phyloP scores from a whole-genome alignment of 768 basidiomycete genomes.

The Rhodosporidiobolus odoratus region DNA sequence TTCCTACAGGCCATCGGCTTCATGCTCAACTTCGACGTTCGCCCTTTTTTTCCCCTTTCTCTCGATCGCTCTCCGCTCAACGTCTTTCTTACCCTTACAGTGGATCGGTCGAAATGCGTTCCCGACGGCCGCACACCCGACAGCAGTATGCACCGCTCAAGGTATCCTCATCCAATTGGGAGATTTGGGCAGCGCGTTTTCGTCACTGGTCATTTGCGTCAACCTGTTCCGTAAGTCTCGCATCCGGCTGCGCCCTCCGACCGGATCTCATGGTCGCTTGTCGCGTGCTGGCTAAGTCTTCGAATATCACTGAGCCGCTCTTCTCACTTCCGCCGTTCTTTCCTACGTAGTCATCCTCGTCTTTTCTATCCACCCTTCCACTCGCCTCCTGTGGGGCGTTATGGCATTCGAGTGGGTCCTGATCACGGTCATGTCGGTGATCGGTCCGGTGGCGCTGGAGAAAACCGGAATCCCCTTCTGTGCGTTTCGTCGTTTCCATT shows the following conservation, averaged over 20 bases:
- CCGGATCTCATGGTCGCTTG: too few species aligned
- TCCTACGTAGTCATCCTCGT: conserved; percentile 8
- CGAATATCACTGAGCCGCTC: too few species aligned
- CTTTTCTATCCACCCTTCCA: background rate
- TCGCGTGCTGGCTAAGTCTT: too few species aligned
- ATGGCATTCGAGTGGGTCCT: conserved; percentile 6
- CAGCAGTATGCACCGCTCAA: conserved; percentile 11
- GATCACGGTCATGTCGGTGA: background rate
- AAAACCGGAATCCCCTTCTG: conserved; percentile 12
- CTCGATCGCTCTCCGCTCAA: background rate
- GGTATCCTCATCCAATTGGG: conserved; percentile 26
- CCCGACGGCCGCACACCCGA: background rate
- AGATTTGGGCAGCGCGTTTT: conserved; percentile 21
- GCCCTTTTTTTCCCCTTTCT: background rate
- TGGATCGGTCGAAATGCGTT: conserved; percentile 5
- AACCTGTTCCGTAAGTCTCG: conserved; percentile 19
- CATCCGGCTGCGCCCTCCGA: too few species aligned
- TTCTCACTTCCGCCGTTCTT: background rate
- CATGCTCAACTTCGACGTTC: conserved; percentile 6
- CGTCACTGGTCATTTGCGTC: conserved; percentile 6
- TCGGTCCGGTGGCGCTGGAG: conserved; percentile 5
- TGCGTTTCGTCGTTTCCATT: background rate
- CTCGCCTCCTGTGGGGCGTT: background rate
- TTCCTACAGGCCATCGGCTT: conserved; percentile 18
- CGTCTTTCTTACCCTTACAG: background rate